These are phyloP conservation scores for Suillus placidus DNA, from an alignment of 768 basidiomycete genomes.

Conservation along the genomic window DNA sequence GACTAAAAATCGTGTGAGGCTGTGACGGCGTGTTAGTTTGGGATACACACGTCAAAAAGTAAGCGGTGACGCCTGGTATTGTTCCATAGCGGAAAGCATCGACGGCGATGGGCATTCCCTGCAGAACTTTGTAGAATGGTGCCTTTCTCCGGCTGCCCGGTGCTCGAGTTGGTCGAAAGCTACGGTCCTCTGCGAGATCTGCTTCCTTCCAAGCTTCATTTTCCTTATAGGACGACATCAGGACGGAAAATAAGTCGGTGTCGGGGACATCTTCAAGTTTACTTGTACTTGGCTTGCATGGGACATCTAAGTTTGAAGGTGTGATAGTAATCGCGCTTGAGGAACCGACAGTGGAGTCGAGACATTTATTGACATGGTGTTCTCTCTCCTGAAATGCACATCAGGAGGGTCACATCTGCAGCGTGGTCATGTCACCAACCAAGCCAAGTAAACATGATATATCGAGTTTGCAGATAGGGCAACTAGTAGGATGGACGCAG, in stretches of 20 bases:
- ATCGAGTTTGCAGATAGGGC: slow-evolving; percentile 30
- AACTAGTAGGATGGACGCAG: slow-evolving; percentile 12
- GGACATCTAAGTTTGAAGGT: slow-evolving; percentile 1
- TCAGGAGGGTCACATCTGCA: slow-evolving; percentile 11
- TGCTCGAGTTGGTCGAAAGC: slow-evolving; percentile 47
- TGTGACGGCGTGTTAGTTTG: not conserved
- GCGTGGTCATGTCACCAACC: slow-evolving; percentile 30
- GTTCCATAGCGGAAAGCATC: slow-evolving; percentile 95
- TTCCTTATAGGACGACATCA: slow-evolving; percentile 89
- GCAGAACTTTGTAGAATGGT: slow-evolving; percentile 94
- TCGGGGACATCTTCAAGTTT: slow-evolving; percentile 4
- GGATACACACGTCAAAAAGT: slow-evolving; percentile 77
- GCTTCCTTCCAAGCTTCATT: slow-evolving; percentile 87
- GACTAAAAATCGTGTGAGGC: slow-evolving; percentile 48
- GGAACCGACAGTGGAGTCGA: slow-evolving; percentile 38
- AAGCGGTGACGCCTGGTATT: slow-evolving; percentile 87
- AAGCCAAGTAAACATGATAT: slow-evolving; percentile 12
- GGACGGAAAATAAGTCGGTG: slow-evolving; percentile 65
- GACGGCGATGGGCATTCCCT: slow-evolving; percentile 97
- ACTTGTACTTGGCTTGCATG: not conserved
- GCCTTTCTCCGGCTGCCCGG: slow-evolving; percentile 67
- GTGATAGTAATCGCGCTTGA: not conserved
- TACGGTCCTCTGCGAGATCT: slow-evolving; percentile 49
- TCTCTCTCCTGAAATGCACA: slow-evolving; percentile 45
- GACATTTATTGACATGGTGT: slow-evolving; percentile 60